Evolutionary conservation across 169 alveolate genomes (phyloP).

Genomic region (Cyclospora cayetanensis): DNA sequence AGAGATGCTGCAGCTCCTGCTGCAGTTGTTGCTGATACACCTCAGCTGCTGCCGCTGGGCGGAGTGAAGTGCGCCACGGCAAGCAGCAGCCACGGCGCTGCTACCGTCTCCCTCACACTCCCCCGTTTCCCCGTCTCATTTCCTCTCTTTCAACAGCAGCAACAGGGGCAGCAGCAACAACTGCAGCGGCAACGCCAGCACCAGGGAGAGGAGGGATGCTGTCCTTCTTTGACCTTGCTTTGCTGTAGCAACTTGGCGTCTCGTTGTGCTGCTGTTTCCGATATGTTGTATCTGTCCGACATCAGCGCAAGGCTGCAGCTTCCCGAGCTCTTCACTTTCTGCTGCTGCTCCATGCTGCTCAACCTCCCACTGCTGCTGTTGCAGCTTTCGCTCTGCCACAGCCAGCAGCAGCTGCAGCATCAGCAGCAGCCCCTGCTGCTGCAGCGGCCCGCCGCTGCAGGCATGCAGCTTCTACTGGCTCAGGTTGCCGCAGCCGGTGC

Average conservation of each 20-base stretch:
- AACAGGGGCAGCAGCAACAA: not conserved
- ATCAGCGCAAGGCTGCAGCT: not conserved
- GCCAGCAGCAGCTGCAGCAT: slow-evolving; percentile 7
- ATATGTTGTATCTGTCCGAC: not conserved
- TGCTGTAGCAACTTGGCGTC: not conserved
- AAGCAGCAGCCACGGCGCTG: slow-evolving; percentile 36
- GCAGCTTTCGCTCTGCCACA: slow-evolving; percentile 23
- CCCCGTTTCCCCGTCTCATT: not conserved
- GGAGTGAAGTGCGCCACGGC: not conserved
- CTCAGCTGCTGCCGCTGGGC: slow-evolving; percentile 27
- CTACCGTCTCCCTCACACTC: not conserved
- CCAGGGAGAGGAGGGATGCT: not conserved
- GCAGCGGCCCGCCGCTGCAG: slow-evolving; percentile 2
- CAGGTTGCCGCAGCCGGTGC: slow-evolving; percentile 1
- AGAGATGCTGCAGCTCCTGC: not conserved
- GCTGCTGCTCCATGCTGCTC: slow-evolving; percentile 5
- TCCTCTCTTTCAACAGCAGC: not conserved
- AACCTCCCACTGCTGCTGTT: slow-evolving; percentile 19
- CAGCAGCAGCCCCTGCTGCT: slow-evolving; percentile 1
- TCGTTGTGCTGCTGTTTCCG: not conserved
- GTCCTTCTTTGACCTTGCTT: not conserved
- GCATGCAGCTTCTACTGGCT: slow-evolving; percentile 8
- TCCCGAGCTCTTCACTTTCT: not conserved
- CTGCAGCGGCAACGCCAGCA: no score
- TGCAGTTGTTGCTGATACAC: not conserved